Base-by-base conservation (phyloP, 306 rosid genomes). In the Vigna mungo region DNA sequence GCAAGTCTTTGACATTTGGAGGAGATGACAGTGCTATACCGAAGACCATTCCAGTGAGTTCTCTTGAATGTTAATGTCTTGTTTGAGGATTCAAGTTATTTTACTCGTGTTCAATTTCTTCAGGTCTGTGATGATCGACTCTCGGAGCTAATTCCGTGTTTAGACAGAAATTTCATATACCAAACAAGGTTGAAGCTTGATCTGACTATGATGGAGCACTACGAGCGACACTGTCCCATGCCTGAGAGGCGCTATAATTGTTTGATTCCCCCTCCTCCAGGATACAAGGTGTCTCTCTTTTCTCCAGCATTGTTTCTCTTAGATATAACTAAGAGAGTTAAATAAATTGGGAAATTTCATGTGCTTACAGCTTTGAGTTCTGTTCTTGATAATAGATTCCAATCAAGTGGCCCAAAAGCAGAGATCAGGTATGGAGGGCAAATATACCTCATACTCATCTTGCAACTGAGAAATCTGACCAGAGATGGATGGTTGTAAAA, bases 401-500 rank as follows among this genome's bases (percentile, higher is more conserved):
- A 55, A 90, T 94, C 73, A 94, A 90, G 85, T 94, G 98, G 97
- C 98, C 97, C 18, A 86, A 84, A 82, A 92, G 98, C 86, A 90
- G 97, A 88, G 98, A 94, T 89, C 95, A 89, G 86, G 96, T 90
- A 56, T 94, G 97, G 97, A 88, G 91, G 85, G 96, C 84, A 71
- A 94, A 94, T 77, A 94, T 94, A 85, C 98, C 97, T 71, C 97
- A 92, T 75, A 94, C 96, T 72, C 96, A 92, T 86, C 97, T 94
- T 82, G 98, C 96, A 68, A 91, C 92, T 21, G 97, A 95, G 86
- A 95, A 95, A 85, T 95, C 96, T 44, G 97, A 90, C 68, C 93
- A 94, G 84, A 91, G 87, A 75, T 94, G 90, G 98, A 90, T 94
- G 96, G 86, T 87, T 77, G 97, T 88, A 39, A 91, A 86, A 81